Evolutionary conservation across 1,139 yeast genomes (phyloP), one percentile per base, ranked within the genome.

Genomic region (Pichia sp.): DNA sequence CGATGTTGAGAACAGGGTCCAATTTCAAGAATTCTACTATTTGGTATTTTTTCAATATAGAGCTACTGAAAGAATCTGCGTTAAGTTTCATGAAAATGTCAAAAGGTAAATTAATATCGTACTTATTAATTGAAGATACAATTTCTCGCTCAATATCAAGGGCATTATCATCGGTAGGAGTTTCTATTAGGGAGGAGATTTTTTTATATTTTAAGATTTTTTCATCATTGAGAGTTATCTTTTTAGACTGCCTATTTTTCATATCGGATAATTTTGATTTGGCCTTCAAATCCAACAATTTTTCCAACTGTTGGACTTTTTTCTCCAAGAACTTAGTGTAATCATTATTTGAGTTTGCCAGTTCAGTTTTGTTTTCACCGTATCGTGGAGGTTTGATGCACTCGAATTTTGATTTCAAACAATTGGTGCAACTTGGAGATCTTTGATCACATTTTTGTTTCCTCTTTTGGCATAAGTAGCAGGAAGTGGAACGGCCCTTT

Each of bases 321-420:
- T 73, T 75, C 58, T 81, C 85, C 49, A 81, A 60, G 60, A 77
- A 71, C 18, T 69, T 50, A 0, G 83, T 79, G 57, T 80, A 80
- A 36, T 78, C 82, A 56, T 78, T 80, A 59, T 75, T 76, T 19
- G 41, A 18, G 64, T 67, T 22, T 70, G 69, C 1, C 67, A 60
- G 52, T 11, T 28, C 44, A 11, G 34, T 42, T 22, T 16, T 67
- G 31, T 55, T 59, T 28, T 60, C 60, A 0, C 75, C 72, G 54
- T 81, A 81, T 51, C 79, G 71, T 6, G 79, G 79, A 0, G 86
- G 86, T 60, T 81, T 83, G 4, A 80, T 70, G 63, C 86, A 81
- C 55, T 73, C 69, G 5, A 75, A 79, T 29, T 76, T 79, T 0
- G 85, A 82, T 59, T 79, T 79, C 49, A 80, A 65, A 65, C 86